Evolutionary conservation across 805 yeast genomes (phyloP), one percentile per base, ranked within the genome.

Genomic region (Saccharomycopsis lassenensis): DNA sequence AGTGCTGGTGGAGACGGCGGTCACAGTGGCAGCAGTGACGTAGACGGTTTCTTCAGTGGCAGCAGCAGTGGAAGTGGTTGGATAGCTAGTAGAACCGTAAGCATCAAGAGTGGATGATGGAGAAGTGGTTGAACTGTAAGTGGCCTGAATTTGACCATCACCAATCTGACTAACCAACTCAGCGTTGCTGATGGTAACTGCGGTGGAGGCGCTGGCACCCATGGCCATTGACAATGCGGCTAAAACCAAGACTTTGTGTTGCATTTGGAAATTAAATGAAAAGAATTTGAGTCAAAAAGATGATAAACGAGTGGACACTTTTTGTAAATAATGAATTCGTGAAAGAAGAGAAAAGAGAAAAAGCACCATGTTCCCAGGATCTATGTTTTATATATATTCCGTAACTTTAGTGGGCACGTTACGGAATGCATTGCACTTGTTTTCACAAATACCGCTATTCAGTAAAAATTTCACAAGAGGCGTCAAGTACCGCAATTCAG

Each of bases 101-200:
- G 35, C 41, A 28, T 31, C 41, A 27, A 36, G 41, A 28, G 41
- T 36, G 8, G 29, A 15, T 7, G 37, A 12, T 24, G 32, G 36
- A 15, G 27, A 22, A 8, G 36, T n/a, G 29, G 43, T n/a, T 10
- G 43, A 17, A 12, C 27, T n/a, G 38, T 46, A 29, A 14, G 43
- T 24, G 22, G 46, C 46, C 30, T 42, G 46, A n/a, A 42, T 42
- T 36, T 42, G 46, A 8, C 46, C 46, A 21, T 42, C 46, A 14
- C 38, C 35, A 17, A 43, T 40, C 34, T 39, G 46, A 27, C 33
- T 20, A 24, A 40, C 37, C 19, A 39, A 29, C 6, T 31, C 37
- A 10, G 35, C 45, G 15, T 30, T 12, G 18, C 35, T 23, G 5
- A 40, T 18, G 15, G 45, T 43, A 24, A 32, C 35, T 17, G 40